These are phyloP conservation scores for Fusarium sp. DNA, from an alignment of 2,329 filamentous ascomycete genomes.

Conservation along the genomic window DNA sequence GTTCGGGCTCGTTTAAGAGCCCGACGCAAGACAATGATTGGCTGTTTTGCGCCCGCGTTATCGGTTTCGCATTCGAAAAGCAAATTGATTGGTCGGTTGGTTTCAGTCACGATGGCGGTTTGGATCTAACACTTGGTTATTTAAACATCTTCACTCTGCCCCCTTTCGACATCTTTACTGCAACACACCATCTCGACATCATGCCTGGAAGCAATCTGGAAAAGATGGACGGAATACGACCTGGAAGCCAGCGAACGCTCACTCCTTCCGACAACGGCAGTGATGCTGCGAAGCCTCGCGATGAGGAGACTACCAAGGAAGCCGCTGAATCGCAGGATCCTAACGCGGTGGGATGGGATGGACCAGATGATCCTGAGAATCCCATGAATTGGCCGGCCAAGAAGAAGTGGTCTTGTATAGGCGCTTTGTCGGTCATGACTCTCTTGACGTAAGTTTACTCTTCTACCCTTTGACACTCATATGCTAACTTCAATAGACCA, in stretches of 20 bases:
- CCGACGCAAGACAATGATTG: constrained; percentile 9
- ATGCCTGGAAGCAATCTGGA: not conserved
- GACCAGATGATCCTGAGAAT: constrained; percentile 65
- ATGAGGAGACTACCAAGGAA: constrained; percentile 28
- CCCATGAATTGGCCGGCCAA: constrained; percentile 74
- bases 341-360: constrained; percentile 46
- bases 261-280: constrained; percentile 23
- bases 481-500: constrained; percentile 39
- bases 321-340: constrained; percentile 26
- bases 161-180: not conserved
- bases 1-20: not conserved
- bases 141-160: constrained; percentile 14
- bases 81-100: not conserved
- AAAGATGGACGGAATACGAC: constrained; percentile 9
- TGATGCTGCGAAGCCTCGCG: not conserved
- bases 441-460: constrained; percentile 44
- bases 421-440: constrained; percentile 51
- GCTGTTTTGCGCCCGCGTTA: not conserved
- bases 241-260: constrained; percentile 39
- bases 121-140: constrained; percentile 1
- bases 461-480: accelerated
- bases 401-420: constrained; percentile 56
- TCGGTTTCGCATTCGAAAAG: constrained; percentile 7
- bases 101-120: not conserved
- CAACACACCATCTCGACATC: not conserved